Base-by-base conservation (phyloP, 768 basidiomycete species). In the Leccinellum albellum region DNA sequence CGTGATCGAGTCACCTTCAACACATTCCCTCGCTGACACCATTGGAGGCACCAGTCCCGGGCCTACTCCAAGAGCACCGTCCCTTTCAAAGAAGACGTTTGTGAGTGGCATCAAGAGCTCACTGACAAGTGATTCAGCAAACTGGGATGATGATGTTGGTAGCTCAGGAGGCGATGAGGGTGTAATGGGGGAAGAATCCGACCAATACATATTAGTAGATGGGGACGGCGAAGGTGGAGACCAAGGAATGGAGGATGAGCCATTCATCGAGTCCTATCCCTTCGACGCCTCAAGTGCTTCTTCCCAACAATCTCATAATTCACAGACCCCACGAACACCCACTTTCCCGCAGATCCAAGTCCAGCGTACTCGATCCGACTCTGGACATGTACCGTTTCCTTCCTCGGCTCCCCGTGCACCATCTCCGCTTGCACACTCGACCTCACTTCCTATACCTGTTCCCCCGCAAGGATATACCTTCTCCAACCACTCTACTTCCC, bases 151-250 rank as follows among this genome's bases (percentile, higher is more conserved):
- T n/a, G 56, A 42, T 14, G 26, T 33, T 17, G 40, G 40, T 44
- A 35, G 50, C 12, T 33, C 63, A 29, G 49, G 54, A 24, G 40
- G 32, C 44, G 28, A 10, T 15, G 44, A 32, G 1, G 28, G 44
- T 37, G 37, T 45, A n/a, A 40, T 49, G 3, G 56, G 55, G 6
- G 64, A 55, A 37, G 66, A 54, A 50, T 57, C 60, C 2, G 69
- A 66, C 4, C 70, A 59, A 35, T 73, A 66, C 24, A 57, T 73
- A 1, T 55, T 73, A 48, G 67, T 73, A 21, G 50, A 66, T 14
- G 71, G 60, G 0, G 37, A 63, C 23, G 56, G 53, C 7, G 35
- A 53, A 23, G 20, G 8, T 29, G 29, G 6, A 7, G 55, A 59
- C 47, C 61, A 23, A 49, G 58, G 54, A 21, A 57, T 53, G 47